Percentiles rank a stretch among this genome's conserved stretches.
phyloP scores from a whole-genome alignment of 2,329 filamentous ascomycete species.

The Aspergillus hortae region DNA sequence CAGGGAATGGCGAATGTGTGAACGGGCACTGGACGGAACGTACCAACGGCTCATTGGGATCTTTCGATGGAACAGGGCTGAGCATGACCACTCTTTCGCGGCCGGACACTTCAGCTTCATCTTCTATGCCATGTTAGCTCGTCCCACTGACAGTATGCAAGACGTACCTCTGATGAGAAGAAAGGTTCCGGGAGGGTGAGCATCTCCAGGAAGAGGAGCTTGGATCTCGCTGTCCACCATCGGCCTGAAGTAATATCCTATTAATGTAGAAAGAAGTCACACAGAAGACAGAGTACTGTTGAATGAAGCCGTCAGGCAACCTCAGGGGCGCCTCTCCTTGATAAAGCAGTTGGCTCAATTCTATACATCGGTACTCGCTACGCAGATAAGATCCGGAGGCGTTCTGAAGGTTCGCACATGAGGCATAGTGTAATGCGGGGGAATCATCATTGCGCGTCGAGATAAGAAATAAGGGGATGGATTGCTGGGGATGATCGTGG shows the following conservation, averaged over 20 bases:
- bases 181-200: constrained; percentile 24
- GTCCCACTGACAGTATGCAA: neutral
- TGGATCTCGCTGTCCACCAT: constrained; percentile 11
- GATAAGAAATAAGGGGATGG: neutral
- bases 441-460: neutral
- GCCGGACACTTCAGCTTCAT: constrained; percentile 6
- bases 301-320: neutral
- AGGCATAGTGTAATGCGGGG: neutral
- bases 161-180: constrained; percentile 19
- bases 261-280: neutral
- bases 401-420: neutral
- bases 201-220: constrained; percentile 1
- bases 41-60: constrained; percentile 40
- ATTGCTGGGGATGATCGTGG: neutral
- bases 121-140: constrained; percentile 6
- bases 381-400: neutral
- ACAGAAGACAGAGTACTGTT: neutral
- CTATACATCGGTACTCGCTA: neutral
- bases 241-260: neutral
- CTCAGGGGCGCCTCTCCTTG: no score
- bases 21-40: neutral
- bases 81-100: constrained; percentile 24
- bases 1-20: neutral
- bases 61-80: constrained; percentile 34
- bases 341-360: no score